Conservation (phyloP, 2,329 filamentous ascomycete species). For the Alternaria panax region DNA sequence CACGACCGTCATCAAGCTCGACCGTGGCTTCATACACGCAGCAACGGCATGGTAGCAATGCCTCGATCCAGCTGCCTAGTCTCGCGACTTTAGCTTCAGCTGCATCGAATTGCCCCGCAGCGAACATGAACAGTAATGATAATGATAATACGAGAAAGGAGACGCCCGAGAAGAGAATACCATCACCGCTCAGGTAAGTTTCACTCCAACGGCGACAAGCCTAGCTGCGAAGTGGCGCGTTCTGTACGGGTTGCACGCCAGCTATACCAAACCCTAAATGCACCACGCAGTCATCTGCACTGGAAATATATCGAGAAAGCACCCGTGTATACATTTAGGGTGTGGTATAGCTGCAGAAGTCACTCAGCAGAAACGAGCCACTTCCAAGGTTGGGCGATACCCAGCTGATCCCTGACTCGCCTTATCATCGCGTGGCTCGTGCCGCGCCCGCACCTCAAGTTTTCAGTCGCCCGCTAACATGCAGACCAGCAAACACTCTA, state of each 20-base stretch:
- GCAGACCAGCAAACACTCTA: constrained; percentile 46
- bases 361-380: neutral
- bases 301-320: neutral
- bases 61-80: constrained; percentile 62
- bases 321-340: neutral
- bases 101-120: constrained; percentile 60
- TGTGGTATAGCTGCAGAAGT: neutral
- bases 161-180: constrained; percentile 37
- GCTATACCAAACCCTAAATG: neutral
- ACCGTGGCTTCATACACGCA: constrained; percentile 56
- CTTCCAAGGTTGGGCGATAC: no score
- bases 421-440: no score
- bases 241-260: neutral
- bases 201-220: neutral
- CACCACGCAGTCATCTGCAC: neutral
- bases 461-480: constrained; percentile 31
- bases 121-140: constrained; percentile 40
- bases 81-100: constrained; percentile 62
- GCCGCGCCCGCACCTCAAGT: constrained; percentile 37
- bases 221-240: neutral
- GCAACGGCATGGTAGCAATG: constrained; percentile 51
- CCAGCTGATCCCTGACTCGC: no score
- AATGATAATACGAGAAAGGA: constrained; percentile 32
- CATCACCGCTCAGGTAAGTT: constrained; percentile 44
- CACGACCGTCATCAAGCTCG: constrained; percentile 62